Base-by-base conservation (phyloP, 371 early-diverging fungal genomes). In the Massospora cicadina region DNA sequence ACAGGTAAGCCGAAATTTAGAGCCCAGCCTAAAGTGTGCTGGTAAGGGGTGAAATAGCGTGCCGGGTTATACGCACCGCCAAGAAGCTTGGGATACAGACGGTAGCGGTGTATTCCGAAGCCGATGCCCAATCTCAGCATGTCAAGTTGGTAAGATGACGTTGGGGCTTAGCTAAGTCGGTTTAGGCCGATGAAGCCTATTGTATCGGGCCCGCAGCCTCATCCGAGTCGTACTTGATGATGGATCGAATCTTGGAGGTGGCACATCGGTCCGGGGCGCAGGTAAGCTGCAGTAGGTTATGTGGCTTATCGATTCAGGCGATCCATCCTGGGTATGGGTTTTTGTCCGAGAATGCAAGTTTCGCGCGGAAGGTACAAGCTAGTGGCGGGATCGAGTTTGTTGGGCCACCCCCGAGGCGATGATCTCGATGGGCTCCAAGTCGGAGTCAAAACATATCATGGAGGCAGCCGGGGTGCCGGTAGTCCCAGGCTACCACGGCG, bases 321-420 rank as follows among this genome's bases (percentile, higher is more conserved):
- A 87, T 97, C 57, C 95, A 97, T 71, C 95, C 95, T 0, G 93
- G 93, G 29, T 95, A 93, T 69, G 93, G 93, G 54, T 98, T 93
- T 79, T 81, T 95, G 66, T 94, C 95, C 3, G 99, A 99, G 73
- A 96, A 97, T 77, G 82, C 88, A 7, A 81, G 78, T 54, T 93
- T 99, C 75, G 90, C 92, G 10, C 80, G 87, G 33, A 71, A 69
- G 13, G 17, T 43, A 5, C 43, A 43, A 43, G 58, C 26, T 17
- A 26, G 29, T 1, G 33, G 25, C 10, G 69, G 74, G 23, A 67
- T 88, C 17, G 77, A 77, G 12, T 99, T 98, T 71, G 93, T 99
- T 68, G 99, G 99, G 3, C 99, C 99, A 27, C 84, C 87, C 1
- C 80, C 24, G 74, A 81, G 58, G 90, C 95, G n/a, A 97, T 98